phyloP scores from a whole-genome alignment of 2,329 filamentous ascomycete species.

The Pseudogymnoascus sp. region DNA sequence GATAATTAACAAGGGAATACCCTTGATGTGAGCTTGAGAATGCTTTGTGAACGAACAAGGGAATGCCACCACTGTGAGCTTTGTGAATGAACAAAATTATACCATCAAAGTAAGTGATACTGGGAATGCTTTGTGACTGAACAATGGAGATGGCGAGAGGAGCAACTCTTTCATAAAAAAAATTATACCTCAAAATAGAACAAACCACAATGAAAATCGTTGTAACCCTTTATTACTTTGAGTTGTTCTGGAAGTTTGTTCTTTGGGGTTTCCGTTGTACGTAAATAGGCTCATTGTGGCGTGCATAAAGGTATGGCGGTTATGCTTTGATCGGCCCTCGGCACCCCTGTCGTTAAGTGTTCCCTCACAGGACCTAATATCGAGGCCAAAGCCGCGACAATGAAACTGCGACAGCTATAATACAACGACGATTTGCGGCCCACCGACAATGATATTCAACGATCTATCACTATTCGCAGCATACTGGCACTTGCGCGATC shows the following conservation, averaged over 20 bases:
- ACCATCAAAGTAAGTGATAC: too few species aligned
- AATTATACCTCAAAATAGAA: not conserved
- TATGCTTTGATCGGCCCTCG: constrained; percentile 5
- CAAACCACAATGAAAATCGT: not conserved
- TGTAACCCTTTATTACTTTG: not conserved
- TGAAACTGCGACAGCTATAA: constrained; percentile 7
- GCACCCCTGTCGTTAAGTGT: constrained; percentile 7
- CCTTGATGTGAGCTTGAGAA: not conserved
- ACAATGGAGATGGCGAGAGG: not conserved
- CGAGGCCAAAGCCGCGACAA: constrained; percentile 3
- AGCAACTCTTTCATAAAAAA: not conserved
- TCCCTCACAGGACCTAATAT: constrained; percentile 6
- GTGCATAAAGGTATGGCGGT: not conserved
- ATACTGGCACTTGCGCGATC: constrained; percentile 8
- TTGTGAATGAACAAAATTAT: too few species aligned
- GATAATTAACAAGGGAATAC: not conserved
- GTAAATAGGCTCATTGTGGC: constrained; percentile 1
- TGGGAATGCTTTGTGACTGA: not conserved
- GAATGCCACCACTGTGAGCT: too few species aligned
- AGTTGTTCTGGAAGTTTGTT: constrained; percentile 6
- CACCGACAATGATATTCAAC: constrained; percentile 7
- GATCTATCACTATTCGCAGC: not conserved
- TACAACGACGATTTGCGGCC: not conserved
- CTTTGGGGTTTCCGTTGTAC: not conserved
- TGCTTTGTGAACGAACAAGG: not conserved